Conservation (phyloP, 495 filamentous ascomycete genomes). For the Hypoxylon intermedium region DNA sequence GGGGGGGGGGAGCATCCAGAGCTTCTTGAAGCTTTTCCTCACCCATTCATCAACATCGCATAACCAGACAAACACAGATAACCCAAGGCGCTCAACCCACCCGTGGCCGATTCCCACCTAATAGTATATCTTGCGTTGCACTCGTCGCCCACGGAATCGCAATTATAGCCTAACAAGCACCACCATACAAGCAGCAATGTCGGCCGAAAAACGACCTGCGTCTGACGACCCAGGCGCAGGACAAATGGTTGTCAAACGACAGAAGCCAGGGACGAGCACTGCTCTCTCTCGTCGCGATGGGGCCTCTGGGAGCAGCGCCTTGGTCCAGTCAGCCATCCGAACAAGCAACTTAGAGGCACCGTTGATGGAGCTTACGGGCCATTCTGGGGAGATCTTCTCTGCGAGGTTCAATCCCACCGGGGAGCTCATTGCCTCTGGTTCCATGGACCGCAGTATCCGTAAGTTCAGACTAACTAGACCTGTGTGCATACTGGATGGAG, state of each 20-base stretch:
- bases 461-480: conserved; percentile 39
- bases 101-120: too few relatives aligned
- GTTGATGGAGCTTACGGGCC: conserved; percentile 91
- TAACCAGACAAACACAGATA: too few relatives aligned
- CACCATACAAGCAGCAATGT: conserved; percentile 62
- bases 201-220: conserved; percentile 87
- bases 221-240: conserved; percentile 78
- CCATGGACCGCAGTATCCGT: conserved; percentile 93
- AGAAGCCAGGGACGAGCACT: conserved; percentile 74
- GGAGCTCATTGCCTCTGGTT: conserved; percentile 89
- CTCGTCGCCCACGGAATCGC: too few relatives aligned
- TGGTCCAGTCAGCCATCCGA: conserved; percentile 82
- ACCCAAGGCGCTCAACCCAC: too few relatives aligned
- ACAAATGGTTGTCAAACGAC: conserved; percentile 87
- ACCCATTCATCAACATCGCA: too few relatives aligned
- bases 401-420: conserved; percentile 88
- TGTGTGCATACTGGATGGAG: not conserved
- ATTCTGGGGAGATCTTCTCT: conserved; percentile 84
- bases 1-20: too few relatives aligned
- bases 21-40: too few relatives aligned
- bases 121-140: too few relatives aligned
- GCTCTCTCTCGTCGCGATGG: conserved; percentile 70
- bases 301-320: conserved; percentile 68
- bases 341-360: conserved; percentile 89
- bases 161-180: too few relatives aligned